Evolutionary conservation across 1,139 yeast species (phyloP).

Genomic region (Suhomyces bribrorum): DNA sequence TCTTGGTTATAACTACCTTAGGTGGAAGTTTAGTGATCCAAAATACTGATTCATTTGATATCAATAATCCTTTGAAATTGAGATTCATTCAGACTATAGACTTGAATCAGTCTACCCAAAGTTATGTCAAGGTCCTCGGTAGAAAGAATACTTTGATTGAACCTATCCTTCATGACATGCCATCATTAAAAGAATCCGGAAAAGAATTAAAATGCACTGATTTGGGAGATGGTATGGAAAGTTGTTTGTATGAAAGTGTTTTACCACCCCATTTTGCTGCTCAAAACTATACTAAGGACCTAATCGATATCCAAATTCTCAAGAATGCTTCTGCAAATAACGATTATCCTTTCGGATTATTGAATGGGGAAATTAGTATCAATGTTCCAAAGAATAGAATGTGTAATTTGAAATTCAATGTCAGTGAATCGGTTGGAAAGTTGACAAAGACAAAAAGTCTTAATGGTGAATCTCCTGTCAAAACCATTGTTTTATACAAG

Average conservation of each 20-base stretch:
- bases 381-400: constrained; percentile 62
- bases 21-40: constrained; percentile 40
- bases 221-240: constrained; percentile 48
- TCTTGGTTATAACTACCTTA: constrained; percentile 35
- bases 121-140: constrained; percentile 52
- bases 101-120: constrained; percentile 30
- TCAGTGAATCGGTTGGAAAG: constrained; percentile 32
- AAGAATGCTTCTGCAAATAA: constrained; percentile 47
- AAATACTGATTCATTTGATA: constrained; percentile 54
- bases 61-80: constrained; percentile 64
- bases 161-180: constrained; percentile 55
- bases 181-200: constrained; percentile 52
- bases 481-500: constrained; percentile 54
- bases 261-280: constrained; percentile 50
- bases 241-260: constrained; percentile 53
- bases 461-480: constrained; percentile 54
- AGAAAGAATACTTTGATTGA: constrained; percentile 45
- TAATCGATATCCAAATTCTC: constrained; percentile 49
- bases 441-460: constrained; percentile 23
- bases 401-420: constrained; percentile 61
- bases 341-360: constrained; percentile 63
- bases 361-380: constrained; percentile 61
- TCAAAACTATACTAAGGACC: constrained; percentile 21
- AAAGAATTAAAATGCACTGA: constrained; percentile 35
- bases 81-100: constrained; percentile 64